Percentiles rank a stretch among this genome's conserved stretches.
phyloP scores from a whole-genome alignment of 2,329 filamentous ascomycete species.

The Cadophora gregata region DNA sequence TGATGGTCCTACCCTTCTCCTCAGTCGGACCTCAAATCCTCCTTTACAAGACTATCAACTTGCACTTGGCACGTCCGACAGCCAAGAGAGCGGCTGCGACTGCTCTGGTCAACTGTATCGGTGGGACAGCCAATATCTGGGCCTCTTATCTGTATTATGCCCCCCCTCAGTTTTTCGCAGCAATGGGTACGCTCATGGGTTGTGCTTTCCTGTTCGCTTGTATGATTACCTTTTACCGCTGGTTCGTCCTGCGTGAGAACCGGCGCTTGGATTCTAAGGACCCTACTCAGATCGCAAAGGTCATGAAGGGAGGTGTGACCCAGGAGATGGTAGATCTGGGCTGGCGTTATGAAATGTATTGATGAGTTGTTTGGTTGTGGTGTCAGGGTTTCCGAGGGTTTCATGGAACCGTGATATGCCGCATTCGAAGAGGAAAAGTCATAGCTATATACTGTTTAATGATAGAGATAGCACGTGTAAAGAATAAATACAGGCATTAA shows the following conservation, averaged over 20 bases:
- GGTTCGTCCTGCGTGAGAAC: constrained; percentile 49
- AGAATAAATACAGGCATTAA: too few relatives aligned
- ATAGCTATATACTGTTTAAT: neutral
- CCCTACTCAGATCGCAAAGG: constrained; percentile 47
- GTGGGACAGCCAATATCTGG: constrained; percentile 46
- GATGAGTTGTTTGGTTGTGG: too few relatives aligned
- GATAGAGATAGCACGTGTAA: too few relatives aligned
- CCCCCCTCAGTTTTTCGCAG: constrained; percentile 49
- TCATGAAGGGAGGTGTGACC: constrained; percentile 50
- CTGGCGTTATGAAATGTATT: constrained; percentile 54
- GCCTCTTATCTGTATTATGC: constrained; percentile 47
- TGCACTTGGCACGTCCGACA: constrained; percentile 49
- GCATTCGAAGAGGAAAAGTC: neutral
- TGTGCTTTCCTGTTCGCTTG: constrained; percentile 45
- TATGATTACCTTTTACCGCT: constrained; percentile 48
- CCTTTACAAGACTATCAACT: constrained; percentile 50
- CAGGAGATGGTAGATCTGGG: constrained; percentile 50
- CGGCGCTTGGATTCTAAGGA: constrained; percentile 47
- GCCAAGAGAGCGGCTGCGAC: constrained; percentile 51
- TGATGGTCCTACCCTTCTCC: constrained; percentile 50
- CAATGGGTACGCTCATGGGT: constrained; percentile 48
- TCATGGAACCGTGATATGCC: neutral
- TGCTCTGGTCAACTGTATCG: constrained; percentile 50
- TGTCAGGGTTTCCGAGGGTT: too few relatives aligned
- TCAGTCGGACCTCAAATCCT: constrained; percentile 50